Conservation (phyloP, 306 rosid genomes). For the Pachyrhizus erosus region DNA sequence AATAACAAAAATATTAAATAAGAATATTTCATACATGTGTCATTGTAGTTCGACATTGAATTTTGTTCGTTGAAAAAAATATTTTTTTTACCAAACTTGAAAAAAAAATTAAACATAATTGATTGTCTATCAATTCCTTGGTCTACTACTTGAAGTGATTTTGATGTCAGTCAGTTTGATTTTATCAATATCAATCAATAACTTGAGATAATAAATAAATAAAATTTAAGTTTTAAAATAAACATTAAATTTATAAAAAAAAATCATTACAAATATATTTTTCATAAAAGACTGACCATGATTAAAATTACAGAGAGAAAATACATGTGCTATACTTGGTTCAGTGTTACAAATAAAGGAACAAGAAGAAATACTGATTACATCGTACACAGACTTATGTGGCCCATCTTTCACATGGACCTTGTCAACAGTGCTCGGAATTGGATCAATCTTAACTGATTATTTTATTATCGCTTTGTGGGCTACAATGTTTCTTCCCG, state of each 20-base stretch:
- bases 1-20: background rate
- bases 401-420: conserved; percentile 37
- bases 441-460: conserved; percentile 11
- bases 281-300: background rate
- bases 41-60: background rate
- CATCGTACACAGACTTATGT: background rate
- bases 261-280: background rate
- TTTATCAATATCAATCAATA: background rate
- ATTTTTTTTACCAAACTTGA: background rate
- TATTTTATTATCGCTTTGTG: conserved; percentile 1
- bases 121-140: background rate
- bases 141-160: background rate
- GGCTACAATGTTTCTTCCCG: conserved; percentile 21
- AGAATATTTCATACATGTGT: background rate
- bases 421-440: background rate
- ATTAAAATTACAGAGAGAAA: background rate
- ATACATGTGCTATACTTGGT: background rate
- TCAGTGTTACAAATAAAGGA: background rate
- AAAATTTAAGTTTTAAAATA: background rate
- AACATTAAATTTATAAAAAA: background rate
- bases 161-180: background rate
- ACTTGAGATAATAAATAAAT: background rate
- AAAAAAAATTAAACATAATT: background rate
- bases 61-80: background rate
- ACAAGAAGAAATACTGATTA: background rate